Percentiles rank a stretch among this genome's conserved stretches.
These are phyloP conservation scores for Pezicula radicicola DNA, from an alignment of 2,329 filamentous ascomycete genomes.

Conservation along the genomic window DNA sequence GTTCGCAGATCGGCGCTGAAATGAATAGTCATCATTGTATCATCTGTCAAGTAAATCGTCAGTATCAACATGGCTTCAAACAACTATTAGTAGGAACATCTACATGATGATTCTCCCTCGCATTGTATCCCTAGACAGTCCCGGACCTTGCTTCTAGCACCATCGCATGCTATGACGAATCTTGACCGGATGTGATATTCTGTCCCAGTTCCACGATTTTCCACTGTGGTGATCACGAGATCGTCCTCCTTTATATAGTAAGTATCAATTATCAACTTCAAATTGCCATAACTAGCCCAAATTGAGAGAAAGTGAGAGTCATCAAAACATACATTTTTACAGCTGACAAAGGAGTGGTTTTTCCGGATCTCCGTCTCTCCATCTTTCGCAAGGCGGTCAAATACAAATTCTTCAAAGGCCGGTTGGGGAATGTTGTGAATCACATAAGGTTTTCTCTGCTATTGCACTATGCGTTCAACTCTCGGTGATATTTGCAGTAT, in stretches of 20 bases:
- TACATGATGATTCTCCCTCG: constrained; percentile 40
- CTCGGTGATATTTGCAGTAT: too few species aligned
- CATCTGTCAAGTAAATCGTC: constrained; percentile 25
- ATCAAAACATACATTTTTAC: constrained; percentile 25
- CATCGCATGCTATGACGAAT: constrained; percentile 36
- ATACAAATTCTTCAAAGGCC: constrained; percentile 33
- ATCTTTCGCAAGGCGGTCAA: constrained; percentile 21
- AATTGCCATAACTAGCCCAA: too few species aligned
- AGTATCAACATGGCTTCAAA: constrained; percentile 3
- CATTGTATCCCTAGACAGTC: constrained; percentile 28
- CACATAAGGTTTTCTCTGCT: too few species aligned
- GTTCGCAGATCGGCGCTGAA: constrained; percentile 38
- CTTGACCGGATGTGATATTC: constrained; percentile 27
- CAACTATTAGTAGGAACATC: constrained; percentile 8
- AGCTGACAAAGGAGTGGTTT: constrained; percentile 30
- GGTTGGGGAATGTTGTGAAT: constrained; percentile 41
- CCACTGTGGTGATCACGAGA: constrained; percentile 25
- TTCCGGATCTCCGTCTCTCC: constrained; percentile 30
- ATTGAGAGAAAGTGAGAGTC: not conserved
- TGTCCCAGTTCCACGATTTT: constrained; percentile 23
- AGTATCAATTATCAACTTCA: not conserved
- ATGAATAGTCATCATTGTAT: constrained; percentile 45
- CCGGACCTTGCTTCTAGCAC: constrained; percentile 25
- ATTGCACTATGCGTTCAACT: too few species aligned
- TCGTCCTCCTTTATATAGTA: constrained; percentile 22